Evolutionary conservation across 1,284 basidiomycete species (phyloP).

Genomic region (Serendipita sp.): DNA sequence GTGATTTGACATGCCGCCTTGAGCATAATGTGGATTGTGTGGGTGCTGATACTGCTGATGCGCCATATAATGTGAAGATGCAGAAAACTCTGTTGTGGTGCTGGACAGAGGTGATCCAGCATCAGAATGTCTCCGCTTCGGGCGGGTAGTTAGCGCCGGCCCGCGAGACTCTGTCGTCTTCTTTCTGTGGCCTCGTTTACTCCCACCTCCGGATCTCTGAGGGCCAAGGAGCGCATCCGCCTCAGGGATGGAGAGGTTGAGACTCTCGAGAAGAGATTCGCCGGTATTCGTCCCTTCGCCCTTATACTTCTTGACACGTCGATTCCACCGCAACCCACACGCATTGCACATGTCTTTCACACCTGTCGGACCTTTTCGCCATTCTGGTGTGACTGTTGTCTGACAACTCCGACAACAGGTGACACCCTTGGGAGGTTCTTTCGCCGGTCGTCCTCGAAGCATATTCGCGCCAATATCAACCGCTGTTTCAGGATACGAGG

Average conservation of each 20-base stretch:
- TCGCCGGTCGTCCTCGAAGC: neutral
- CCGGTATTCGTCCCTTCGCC: neutral
- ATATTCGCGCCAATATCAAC: neutral
- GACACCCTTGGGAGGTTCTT: conserved; percentile 4
- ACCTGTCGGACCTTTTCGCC: conserved; percentile 3
- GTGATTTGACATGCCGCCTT: neutral
- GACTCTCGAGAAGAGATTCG: neutral
- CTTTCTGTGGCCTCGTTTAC: neutral
- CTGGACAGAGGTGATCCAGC: neutral
- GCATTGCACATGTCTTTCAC: neutral
- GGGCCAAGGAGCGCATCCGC: neutral
- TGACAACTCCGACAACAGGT: conserved; percentile 1
- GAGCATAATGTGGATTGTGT: neutral
- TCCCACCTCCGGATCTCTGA: neutral
- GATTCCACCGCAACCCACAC: conserved; percentile 1
- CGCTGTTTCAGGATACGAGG: neutral
- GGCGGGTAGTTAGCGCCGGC: neutral
- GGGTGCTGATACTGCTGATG: neutral
- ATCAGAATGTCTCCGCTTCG: conserved; percentile 1
- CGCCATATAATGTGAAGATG: neutral
- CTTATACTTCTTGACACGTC: conserved; percentile 1
- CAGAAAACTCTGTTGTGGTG: neutral
- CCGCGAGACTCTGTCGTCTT: neutral
- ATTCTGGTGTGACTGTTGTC: conserved; percentile 1
- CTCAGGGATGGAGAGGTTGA: neutral